Evolutionary conservation across 768 basidiomycete genomes (phyloP).

Genomic region (Thelephora aurantiotincta): DNA sequence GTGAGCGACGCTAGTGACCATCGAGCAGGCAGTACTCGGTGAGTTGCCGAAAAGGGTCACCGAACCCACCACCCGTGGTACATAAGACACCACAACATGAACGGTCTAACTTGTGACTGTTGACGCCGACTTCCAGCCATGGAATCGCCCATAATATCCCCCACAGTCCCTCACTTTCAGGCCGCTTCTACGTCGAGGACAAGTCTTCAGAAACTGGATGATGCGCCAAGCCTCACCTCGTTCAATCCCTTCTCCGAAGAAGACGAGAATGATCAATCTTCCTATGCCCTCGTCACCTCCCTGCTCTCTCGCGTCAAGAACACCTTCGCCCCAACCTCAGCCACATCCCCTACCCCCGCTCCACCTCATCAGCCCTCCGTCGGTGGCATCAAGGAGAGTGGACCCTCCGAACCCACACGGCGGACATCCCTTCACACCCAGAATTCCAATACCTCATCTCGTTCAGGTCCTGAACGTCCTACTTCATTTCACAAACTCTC

Average conservation of each 20-base stretch:
- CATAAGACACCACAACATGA: neutral
- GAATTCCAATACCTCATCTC: constrained; percentile 33
- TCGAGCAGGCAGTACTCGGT: constrained; percentile 1
- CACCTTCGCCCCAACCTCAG: constrained; percentile 54
- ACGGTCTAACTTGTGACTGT: no score
- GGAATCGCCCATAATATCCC: constrained; percentile 19
- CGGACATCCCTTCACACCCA: constrained; percentile 43
- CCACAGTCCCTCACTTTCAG: constrained; percentile 9
- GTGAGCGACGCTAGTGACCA: no score
- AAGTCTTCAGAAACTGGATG: constrained; percentile 40
- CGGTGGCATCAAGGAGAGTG: constrained; percentile 11
- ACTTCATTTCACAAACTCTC: constrained; percentile 37
- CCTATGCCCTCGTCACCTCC: constrained; percentile 71
- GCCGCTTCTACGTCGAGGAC: constrained; percentile 47
- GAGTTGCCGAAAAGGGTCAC: neutral
- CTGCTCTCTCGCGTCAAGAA: constrained; percentile 74
- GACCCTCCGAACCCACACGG: constrained; percentile 30
- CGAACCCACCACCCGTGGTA: constrained; percentile 1
- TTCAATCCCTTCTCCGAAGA: constrained; percentile 92
- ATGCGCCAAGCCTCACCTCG: constrained; percentile 64
- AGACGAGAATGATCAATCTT: constrained; percentile 81
- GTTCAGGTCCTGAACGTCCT: constrained; percentile 40
- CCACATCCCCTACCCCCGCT: constrained; percentile 30
- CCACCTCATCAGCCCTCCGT: constrained; percentile 10
- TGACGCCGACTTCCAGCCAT: constrained; percentile 7